These are phyloP conservation scores for Fusarium foetens DNA, from an alignment of 2,329 filamentous ascomycete genomes.

Conservation along the genomic window DNA sequence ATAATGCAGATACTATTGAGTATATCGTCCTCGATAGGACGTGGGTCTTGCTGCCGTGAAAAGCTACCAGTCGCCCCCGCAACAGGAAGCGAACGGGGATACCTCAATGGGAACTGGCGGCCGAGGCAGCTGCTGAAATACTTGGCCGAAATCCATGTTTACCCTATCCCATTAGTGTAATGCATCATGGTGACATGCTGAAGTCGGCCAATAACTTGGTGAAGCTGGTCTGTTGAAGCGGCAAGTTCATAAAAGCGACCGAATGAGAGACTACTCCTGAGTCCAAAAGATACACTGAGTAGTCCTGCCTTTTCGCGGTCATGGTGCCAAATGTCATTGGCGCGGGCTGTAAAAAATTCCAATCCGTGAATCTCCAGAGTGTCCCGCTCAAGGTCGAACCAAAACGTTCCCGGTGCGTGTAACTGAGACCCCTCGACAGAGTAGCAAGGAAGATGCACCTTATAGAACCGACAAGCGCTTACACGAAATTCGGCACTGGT, in stretches of 20 bases:
- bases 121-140: rapidly evolving
- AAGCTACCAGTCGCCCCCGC: not conserved
- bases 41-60: not conserved
- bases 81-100: not conserved
- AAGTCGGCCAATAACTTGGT: not conserved
- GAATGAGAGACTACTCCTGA: not conserved
- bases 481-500: not conserved
- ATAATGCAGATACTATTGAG: not conserved
- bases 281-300: not conserved
- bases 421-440: rapidly evolving
- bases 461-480: not conserved
- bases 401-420: not conserved
- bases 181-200: not conserved
- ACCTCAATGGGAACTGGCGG: not conserved
- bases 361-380: not conserved
- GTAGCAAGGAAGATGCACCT: not conserved
- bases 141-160: not conserved
- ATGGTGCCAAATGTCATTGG: not conserved
- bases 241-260: not conserved
- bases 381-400: not conserved
- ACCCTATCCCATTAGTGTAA: not conserved
- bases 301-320: not conserved
- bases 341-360: not conserved
- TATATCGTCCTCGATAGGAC: not conserved
- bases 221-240: not conserved